Conservation (phyloP, 208 protist species). For the Trypanosoma caninum region DNA sequence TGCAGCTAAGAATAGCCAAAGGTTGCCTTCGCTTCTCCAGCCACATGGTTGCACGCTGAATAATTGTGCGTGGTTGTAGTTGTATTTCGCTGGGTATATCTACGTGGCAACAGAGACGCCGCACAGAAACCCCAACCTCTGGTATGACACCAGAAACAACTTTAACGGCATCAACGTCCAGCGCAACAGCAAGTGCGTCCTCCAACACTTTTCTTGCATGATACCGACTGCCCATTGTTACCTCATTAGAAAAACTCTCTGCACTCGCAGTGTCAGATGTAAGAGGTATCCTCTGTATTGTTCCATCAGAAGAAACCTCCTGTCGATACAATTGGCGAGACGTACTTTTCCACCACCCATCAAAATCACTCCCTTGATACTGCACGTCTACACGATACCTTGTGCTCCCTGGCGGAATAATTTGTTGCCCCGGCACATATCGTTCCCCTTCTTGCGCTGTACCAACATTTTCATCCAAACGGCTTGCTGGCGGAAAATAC, state of each 20-base stretch:
- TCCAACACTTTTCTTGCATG: slow-evolving; percentile 64
- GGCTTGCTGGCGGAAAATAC: slow-evolving; percentile 46
- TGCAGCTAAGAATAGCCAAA: slow-evolving; percentile 70
- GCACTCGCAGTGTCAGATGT: not conserved
- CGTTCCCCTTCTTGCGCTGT: slow-evolving; percentile 8
- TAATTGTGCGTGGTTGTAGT: slow-evolving; percentile 82
- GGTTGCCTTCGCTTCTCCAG: slow-evolving; percentile 69
- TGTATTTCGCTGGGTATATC: slow-evolving; percentile 74
- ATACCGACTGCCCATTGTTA: slow-evolving; percentile 26
- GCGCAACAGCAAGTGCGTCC: slow-evolving; percentile 75
- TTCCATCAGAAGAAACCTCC: slow-evolving; percentile 20
- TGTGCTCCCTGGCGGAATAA: slow-evolving; percentile 69
- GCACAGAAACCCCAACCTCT: slow-evolving; percentile 73
- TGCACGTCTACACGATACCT: slow-evolving; percentile 90
- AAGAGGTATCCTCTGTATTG: slow-evolving; percentile 6
- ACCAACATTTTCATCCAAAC: not conserved
- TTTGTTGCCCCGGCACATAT: slow-evolving; percentile 84
- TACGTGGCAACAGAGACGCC: slow-evolving; percentile 79
- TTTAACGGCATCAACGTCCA: slow-evolving; percentile 52
- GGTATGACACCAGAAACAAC: slow-evolving; percentile 73
- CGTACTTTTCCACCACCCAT: slow-evolving; percentile 83
- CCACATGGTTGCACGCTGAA: slow-evolving; percentile 84
- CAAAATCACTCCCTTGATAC: slow-evolving; percentile 84
- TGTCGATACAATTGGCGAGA: slow-evolving; percentile 21
- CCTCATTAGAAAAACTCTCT: not conserved